Evolutionary conservation across 208 protist species (phyloP).

Genomic region (Wallacemonas sp.): DNA sequence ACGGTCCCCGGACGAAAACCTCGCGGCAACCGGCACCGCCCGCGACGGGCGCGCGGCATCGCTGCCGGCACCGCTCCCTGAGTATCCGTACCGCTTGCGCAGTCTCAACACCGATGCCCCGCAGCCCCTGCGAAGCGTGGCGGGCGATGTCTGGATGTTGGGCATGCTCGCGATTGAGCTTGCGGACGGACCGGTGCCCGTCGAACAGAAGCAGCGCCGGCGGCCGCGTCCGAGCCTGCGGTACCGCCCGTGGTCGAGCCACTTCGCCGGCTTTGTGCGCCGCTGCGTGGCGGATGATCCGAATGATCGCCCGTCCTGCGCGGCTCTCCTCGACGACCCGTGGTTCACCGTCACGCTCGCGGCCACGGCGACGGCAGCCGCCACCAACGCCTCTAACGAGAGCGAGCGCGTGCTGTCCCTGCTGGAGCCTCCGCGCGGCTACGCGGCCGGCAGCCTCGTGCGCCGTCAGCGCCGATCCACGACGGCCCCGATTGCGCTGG

Average conservation of each 20-base stretch:
- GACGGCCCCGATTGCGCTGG: not conserved
- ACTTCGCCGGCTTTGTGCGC: slow-evolving; percentile 68
- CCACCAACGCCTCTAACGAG: not conserved
- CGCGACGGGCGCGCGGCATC: not conserved
- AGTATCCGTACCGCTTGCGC: slow-evolving; percentile 20
- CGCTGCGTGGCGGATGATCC: slow-evolving; percentile 49
- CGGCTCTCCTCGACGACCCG: slow-evolving; percentile 68
- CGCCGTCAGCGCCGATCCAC: not conserved
- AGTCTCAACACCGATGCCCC: slow-evolving; percentile 45
- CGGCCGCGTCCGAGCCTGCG: slow-evolving; percentile 37
- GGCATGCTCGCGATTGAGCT: slow-evolving; percentile 75
- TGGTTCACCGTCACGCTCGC: slow-evolving; percentile 60
- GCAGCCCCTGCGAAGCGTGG: slow-evolving; percentile 17
- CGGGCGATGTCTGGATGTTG: slow-evolving; percentile 74
- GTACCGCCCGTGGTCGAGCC: slow-evolving; percentile 39
- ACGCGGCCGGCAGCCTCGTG: not conserved
- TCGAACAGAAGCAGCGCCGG: slow-evolving; percentile 44
- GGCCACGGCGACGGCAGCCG: not conserved
- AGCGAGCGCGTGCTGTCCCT: slow-evolving; percentile 2
- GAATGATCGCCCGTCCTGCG: slow-evolving; percentile 49
- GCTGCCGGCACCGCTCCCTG: slow-evolving; percentile 1
- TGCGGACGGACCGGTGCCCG: slow-evolving; percentile 49
- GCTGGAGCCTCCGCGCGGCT: slow-evolving; percentile 1
- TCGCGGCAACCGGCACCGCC: not conserved
- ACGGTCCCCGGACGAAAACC: not conserved